Percentiles rank a stretch among this genome's conserved stretches.
These are phyloP conservation scores for Pichia eremophila DNA, from an alignment of 805 yeast species.

Conservation along the genomic window DNA sequence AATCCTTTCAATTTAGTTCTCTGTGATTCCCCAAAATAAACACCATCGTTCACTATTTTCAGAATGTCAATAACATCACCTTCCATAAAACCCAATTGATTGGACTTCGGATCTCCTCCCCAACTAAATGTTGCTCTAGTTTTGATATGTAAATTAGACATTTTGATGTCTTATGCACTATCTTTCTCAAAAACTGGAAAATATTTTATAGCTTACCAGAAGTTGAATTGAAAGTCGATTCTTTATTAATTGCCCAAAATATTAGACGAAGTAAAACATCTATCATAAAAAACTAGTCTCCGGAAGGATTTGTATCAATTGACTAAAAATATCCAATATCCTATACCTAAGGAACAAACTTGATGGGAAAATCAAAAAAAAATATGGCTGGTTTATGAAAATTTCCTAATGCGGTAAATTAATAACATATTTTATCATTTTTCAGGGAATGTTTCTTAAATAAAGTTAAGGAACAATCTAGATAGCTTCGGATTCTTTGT, in stretches of 20 bases:
- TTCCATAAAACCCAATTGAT: constrained; percentile 85
- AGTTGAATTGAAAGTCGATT: no score
- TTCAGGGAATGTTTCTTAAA: no score
- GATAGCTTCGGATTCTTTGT: no score
- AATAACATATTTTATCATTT: not conserved
- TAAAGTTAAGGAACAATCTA: no score
- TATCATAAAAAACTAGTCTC: no score
- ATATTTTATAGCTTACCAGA: no score
- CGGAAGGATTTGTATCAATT: no score
- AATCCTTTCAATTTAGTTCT: constrained; percentile 77
- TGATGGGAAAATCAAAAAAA: not conserved
- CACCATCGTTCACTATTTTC: constrained; percentile 73
- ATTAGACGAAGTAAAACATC: no score
- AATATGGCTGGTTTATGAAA: not conserved
- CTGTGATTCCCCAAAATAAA: constrained; percentile 81
- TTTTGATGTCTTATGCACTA: not conserved
- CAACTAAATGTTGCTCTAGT: constrained; percentile 71
- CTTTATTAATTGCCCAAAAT: no score
- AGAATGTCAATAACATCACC: constrained; percentile 82
- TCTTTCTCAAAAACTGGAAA: no score
- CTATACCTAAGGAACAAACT: no score
- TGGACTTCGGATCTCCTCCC: constrained; percentile 81
- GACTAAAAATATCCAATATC: no score
- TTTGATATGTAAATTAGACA: constrained; percentile 12
- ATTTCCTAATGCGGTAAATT: not conserved